phyloP scores from a whole-genome alignment of 495 filamentous ascomycete genomes.

The Aspergillus cristatus region DNA sequence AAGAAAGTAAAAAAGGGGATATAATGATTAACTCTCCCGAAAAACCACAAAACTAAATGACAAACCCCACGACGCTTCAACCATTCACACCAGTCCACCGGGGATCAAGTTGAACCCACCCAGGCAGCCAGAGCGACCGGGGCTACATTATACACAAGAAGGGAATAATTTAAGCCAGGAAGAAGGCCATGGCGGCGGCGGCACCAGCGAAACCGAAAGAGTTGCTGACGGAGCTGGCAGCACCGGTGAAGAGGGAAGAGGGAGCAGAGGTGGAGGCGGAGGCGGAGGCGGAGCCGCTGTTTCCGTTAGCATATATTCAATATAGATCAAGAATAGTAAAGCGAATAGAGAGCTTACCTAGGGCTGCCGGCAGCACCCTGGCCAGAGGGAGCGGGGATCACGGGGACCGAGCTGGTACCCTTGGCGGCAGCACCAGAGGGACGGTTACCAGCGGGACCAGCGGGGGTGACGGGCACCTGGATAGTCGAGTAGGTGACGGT shows the following conservation, averaged over 20 bases:
- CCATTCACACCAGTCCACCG: slow-evolving; percentile 4
- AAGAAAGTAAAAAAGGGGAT: slow-evolving; percentile 20
- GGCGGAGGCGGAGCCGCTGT: slow-evolving; percentile 12
- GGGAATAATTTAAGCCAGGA: slow-evolving; percentile 42
- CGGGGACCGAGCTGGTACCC: slow-evolving; percentile 17
- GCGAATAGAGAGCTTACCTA: slow-evolving; percentile 15
- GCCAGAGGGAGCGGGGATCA: slow-evolving; percentile 11
- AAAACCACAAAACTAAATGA: slow-evolving; percentile 13
- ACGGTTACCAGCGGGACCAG: slow-evolving; percentile 7
- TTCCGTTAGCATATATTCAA: slow-evolving; percentile 13
- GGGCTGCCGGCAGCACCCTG: slow-evolving; percentile 14
- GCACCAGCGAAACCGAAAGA: slow-evolving; percentile 41
- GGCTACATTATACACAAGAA: slow-evolving; percentile 22
- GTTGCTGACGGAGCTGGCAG: slow-evolving; percentile 37
- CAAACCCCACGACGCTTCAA: slow-evolving; percentile 5
- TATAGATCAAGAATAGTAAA: background rate
- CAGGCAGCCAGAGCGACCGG: slow-evolving; percentile 6
- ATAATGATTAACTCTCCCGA: slow-evolving; percentile 20
- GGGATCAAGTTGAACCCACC: background rate
- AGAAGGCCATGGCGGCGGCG: slow-evolving; percentile 42
- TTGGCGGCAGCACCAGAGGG: slow-evolving; percentile 13
- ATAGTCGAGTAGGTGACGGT: slow-evolving; percentile 35
- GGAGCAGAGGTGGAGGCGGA: slow-evolving; percentile 21
- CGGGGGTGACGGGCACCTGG: slow-evolving; percentile 9
- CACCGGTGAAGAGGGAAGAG: slow-evolving; percentile 37